Conservation (phyloP, 2,329 filamentous ascomycete genomes). For the Coniella lustricola region DNA sequence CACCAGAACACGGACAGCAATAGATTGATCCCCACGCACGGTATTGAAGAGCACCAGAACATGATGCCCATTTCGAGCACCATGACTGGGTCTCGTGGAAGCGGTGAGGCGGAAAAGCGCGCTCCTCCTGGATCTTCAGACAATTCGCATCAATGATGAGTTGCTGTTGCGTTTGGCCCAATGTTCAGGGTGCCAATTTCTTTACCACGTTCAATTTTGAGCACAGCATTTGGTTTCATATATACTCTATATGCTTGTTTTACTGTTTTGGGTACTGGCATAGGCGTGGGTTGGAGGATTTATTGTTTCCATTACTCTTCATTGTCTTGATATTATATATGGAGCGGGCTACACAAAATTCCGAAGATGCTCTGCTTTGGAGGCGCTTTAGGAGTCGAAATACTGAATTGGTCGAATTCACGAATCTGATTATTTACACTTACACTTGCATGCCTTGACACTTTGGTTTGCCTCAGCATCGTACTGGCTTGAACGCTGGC, state of each 20-base stretch:
- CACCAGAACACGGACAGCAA: slow-evolving; percentile 55
- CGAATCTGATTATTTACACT: no score
- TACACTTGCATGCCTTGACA: no score
- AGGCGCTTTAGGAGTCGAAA: no score
- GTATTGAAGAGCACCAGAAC: slow-evolving; percentile 62
- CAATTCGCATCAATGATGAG: background rate
- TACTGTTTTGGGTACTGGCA: background rate
- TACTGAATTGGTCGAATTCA: no score
- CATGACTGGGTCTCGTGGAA: slow-evolving; percentile 9
- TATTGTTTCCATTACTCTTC: no score
- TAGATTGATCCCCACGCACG: slow-evolving; percentile 60
- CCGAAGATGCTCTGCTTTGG: no score
- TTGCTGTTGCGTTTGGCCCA: background rate
- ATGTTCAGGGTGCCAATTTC: background rate
- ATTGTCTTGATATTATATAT: no score
- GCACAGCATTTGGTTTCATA: background rate
- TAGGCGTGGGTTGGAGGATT: background rate
- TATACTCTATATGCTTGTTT: no score
- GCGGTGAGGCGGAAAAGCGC: slow-evolving; percentile 13
- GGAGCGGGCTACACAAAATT: no score
- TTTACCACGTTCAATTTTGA: background rate
- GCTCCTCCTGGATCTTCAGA: slow-evolving; percentile 11
- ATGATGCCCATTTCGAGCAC: slow-evolving; percentile 30
- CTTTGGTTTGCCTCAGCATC: no score
- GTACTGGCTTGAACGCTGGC: no score